A percentile compares a stretch with the other conserved stretches of the same genome.
Evolutionary conservation across 169 alveolate genomes (phyloP).

Genomic region (Cryptosporidium ubiquitum): DNA sequence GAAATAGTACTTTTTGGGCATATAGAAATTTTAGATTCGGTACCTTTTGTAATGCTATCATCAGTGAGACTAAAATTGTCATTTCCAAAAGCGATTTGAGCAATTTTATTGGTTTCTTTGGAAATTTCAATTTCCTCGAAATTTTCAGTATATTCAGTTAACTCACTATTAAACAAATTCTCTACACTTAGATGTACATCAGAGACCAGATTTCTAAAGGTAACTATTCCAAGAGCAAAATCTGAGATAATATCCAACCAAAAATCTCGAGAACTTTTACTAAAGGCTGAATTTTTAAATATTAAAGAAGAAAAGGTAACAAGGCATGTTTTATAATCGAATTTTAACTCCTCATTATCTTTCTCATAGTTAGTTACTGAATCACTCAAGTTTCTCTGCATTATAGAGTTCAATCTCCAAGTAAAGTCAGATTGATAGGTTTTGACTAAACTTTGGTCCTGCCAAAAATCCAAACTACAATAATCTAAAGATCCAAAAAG

Average conservation of each 20-base stretch:
- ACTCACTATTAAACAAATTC: not conserved
- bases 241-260: slow-evolving; percentile 37
- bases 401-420: slow-evolving; percentile 12
- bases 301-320: slow-evolving; percentile 31
- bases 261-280: not conserved
- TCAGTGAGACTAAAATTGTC: not conserved
- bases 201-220: not conserved
- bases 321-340: slow-evolving; percentile 6
- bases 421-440: slow-evolving; percentile 2
- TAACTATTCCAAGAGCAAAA: not conserved
- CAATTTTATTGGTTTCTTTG: slow-evolving; percentile 1
- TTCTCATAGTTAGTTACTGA: not conserved
- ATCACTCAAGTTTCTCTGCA: slow-evolving; percentile 11
- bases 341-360: not conserved
- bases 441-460: not conserved
- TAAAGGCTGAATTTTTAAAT: not conserved
- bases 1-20: not conserved
- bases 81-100: slow-evolving; percentile 10
- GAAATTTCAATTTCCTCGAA: slow-evolving; percentile 14
- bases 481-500: not conserved
- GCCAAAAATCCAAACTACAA: slow-evolving; percentile 17
- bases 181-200: not conserved
- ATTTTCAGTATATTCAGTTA: not conserved
- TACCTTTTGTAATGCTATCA: not conserved
- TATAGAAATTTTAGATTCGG: not conserved